Percentiles rank a stretch among this genome's conserved stretches.
Conservation (phyloP, 345 rosid genomes). For the Acer saccharum region DNA sequence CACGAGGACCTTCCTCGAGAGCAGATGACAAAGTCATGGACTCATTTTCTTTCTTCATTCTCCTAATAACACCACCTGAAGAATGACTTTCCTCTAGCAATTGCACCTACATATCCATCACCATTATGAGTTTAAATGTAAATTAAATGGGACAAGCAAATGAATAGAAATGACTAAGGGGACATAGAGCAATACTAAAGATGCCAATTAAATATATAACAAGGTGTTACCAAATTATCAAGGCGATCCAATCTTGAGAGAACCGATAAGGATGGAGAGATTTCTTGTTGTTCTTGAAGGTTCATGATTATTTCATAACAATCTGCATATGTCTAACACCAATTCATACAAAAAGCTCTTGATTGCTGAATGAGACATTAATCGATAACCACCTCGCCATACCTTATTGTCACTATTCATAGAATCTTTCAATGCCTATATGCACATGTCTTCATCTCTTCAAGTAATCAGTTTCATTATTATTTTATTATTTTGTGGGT, state of each 20-base stretch:
- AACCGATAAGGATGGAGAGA: slow-evolving; percentile 27
- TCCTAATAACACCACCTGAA: neutral
- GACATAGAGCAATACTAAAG: too few species aligned
- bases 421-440: too few species aligned
- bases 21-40: slow-evolving; percentile 34
- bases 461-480: too few species aligned
- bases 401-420: too few species aligned
- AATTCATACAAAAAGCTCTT: too few species aligned
- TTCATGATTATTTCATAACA: slow-evolving; percentile 16
- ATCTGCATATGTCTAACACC: neutral
- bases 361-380: too few species aligned
- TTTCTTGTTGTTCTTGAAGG: slow-evolving; percentile 5
- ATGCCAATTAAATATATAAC: too few species aligned
- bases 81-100: slow-evolving; percentile 36
- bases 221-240: slow-evolving; percentile 34
- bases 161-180: too few species aligned
- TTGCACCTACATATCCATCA: slow-evolving; percentile 26
- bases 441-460: too few species aligned
- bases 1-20: slow-evolving; percentile 38
- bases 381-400: too few species aligned
- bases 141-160: too few species aligned
- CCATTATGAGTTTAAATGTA: neutral
- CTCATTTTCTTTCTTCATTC: slow-evolving; percentile 17
- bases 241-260: slow-evolving; percentile 42
- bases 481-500: too few species aligned